A percentile compares a stretch with the other conserved stretches of the same genome.
Conservation (phyloP, 2,329 filamentous ascomycete genomes). For the Paraconiothyrium brasiliense region DNA sequence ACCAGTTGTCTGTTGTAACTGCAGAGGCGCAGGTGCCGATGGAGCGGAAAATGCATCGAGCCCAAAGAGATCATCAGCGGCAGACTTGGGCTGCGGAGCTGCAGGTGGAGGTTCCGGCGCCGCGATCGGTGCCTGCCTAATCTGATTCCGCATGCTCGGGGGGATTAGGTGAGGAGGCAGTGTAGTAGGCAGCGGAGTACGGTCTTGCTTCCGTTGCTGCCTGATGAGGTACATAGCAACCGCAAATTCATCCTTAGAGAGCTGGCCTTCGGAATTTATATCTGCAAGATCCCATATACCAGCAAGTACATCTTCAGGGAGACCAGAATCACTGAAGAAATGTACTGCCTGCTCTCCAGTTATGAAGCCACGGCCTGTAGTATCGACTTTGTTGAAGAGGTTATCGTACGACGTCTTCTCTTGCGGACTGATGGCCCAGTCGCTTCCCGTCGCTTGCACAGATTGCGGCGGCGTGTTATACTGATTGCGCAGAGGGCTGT, state of each 20-base stretch:
- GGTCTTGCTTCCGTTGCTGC: slow-evolving; percentile 77
- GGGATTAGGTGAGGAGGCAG: slow-evolving; percentile 85
- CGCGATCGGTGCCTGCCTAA: slow-evolving; percentile 57
- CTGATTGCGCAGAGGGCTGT: slow-evolving; percentile 65
- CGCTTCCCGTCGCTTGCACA: slow-evolving; percentile 65
- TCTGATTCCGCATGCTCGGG: slow-evolving; percentile 79
- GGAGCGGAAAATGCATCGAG: slow-evolving; percentile 74
- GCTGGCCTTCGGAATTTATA: slow-evolving; percentile 85
- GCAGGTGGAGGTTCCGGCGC: slow-evolving; percentile 55
- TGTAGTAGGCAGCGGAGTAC: slow-evolving; percentile 75
- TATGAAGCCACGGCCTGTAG: slow-evolving; percentile 80
- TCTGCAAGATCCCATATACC: slow-evolving; percentile 98
- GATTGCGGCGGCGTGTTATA: slow-evolving; percentile 60
- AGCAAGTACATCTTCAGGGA: slow-evolving; percentile 87
- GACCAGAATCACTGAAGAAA: slow-evolving; percentile 91
- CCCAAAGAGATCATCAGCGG: slow-evolving; percentile 92
- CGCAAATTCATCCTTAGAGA: slow-evolving; percentile 91
- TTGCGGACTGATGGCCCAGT: slow-evolving; percentile 83
- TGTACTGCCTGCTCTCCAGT: slow-evolving; percentile 93
- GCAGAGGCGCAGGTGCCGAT: slow-evolving; percentile 60
- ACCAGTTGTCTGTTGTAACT: slow-evolving; percentile 76
- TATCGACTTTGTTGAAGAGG: slow-evolving; percentile 86
- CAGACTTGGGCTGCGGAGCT: slow-evolving; percentile 72
- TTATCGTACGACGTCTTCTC: slow-evolving; percentile 91
- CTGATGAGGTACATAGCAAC: slow-evolving; percentile 98